phyloP scores from a whole-genome alignment of 2,329 filamentous ascomycete genomes.

The Pseudocercospora crystallina region DNA sequence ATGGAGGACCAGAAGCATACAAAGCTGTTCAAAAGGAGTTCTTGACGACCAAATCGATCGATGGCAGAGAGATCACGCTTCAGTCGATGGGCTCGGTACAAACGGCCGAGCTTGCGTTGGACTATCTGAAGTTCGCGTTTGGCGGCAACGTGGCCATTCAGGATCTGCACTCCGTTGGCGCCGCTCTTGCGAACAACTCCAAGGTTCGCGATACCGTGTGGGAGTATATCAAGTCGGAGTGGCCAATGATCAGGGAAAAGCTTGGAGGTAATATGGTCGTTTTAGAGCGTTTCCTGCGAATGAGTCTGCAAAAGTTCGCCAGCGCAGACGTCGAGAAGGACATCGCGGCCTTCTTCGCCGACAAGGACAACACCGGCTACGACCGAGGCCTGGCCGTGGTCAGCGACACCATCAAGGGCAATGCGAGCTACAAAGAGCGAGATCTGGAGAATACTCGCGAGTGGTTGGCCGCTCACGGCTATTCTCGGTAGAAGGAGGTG shows the following conservation, averaged over 20 bases:
- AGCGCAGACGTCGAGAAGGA: slow-evolving; percentile 69
- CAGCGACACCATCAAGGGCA: slow-evolving; percentile 79
- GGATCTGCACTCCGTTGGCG: slow-evolving; percentile 82
- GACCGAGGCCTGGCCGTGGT: slow-evolving; percentile 83
- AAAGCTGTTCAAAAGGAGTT: slow-evolving; percentile 82
- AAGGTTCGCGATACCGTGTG: slow-evolving; percentile 74
- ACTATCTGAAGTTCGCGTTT: slow-evolving; percentile 72
- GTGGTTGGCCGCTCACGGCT: slow-evolving; percentile 70
- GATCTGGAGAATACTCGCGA: slow-evolving; percentile 72
- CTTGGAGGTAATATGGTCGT: slow-evolving; percentile 81
- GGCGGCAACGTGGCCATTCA: slow-evolving; percentile 81
- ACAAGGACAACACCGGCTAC: slow-evolving; percentile 82
- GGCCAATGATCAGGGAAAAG: slow-evolving; percentile 69
- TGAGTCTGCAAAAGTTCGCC: slow-evolving; percentile 75
- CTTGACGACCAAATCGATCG: slow-evolving; percentile 76
- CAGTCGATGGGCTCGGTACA: slow-evolving; percentile 72
- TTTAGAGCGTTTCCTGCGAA: slow-evolving; percentile 81
- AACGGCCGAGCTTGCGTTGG: slow-evolving; percentile 64
- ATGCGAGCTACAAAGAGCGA: slow-evolving; percentile 77
- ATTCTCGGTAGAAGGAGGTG: slow-evolving; percentile 39
- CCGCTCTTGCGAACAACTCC: slow-evolving; percentile 70
- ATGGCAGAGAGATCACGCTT: slow-evolving; percentile 85
- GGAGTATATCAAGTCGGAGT: slow-evolving; percentile 83
- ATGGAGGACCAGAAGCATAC: slow-evolving; percentile 69
- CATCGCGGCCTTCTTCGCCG: slow-evolving; percentile 79